Evolutionary conservation across 306 rosid genomes (phyloP).

Genomic region (Prunus persica): DNA sequence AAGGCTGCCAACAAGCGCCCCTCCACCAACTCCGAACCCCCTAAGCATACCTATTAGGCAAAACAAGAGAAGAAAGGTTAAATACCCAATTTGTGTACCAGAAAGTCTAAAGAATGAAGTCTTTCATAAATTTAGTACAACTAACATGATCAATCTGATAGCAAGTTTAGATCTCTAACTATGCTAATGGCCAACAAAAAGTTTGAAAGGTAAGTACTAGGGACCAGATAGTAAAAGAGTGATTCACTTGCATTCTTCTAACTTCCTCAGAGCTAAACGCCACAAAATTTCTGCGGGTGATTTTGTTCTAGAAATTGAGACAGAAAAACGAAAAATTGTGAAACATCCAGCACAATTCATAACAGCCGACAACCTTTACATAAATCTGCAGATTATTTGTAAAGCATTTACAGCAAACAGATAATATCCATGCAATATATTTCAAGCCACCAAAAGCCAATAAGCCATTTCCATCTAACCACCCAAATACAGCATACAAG

Average conservation of each 20-base stretch:
- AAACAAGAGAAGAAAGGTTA: neutral
- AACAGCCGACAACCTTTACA: too few species aligned
- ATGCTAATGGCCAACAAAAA: neutral
- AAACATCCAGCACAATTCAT: neutral
- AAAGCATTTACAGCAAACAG: neutral
- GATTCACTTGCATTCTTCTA: too few species aligned
- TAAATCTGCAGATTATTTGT: too few species aligned
- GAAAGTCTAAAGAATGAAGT: neutral
- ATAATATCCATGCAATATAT: neutral
- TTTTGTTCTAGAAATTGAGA: neutral
- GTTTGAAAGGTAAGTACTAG: neutral
- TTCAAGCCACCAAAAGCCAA: neutral
- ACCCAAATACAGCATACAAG: neutral
- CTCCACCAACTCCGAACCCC: constrained; percentile 70
- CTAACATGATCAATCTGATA: neutral
- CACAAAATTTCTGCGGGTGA: neutral
- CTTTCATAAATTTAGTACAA: neutral
- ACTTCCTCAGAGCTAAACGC: neutral
- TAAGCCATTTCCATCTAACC: neutral
- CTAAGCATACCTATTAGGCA: constrained; percentile 63
- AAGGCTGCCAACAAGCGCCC: constrained; percentile 88
- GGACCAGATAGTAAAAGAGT: neutral
- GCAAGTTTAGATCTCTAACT: neutral
- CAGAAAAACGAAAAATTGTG: neutral
- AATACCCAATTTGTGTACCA: neutral